Base-by-base conservation (phyloP, 2,329 filamentous ascomycete genomes). In the Talaromyces sp. region DNA sequence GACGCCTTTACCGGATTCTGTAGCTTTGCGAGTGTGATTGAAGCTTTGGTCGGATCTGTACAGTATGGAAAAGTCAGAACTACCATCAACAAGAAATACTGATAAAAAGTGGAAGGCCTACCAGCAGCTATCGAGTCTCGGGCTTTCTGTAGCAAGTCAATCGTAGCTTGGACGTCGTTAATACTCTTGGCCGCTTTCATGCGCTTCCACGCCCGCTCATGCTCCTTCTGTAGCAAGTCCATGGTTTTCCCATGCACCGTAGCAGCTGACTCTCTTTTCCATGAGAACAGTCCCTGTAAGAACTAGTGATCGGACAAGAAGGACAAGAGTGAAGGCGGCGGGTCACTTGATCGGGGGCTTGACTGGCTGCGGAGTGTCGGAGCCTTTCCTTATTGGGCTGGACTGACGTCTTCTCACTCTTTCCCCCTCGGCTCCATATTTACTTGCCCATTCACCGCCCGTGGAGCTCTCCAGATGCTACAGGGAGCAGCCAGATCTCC, bases 1-100 rank as follows among this genome's bases (percentile, higher is more conserved):
- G 89, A 88, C 60, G 89, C 83, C 73, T 93, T 95, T 64, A 97
- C 83, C 0, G 93, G 91, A 68, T 90, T 93, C 75, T 97, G 93
- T 19, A 97, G 85, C 74, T 90, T 93, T 35, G 91, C 90, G 71
- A 98, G 85, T 31, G 88, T 90, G 66, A 93, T 82, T 48, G 88
- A 87, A 16, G 91, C 88, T 45, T 86, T 86, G 68, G 88, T 87
- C 27, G 90, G 87, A 72, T 93, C 90, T 85, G 77, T 52, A 43
- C 14, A 48, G 56, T 22, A 43, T 39, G 22, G 22, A 6, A 39
- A n/a, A 35, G 22, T 57, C 11, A 27, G 41, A 33, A 13, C 33
- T 39, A 39, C 10, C 14, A 11, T 41, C 41, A 47, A 37, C 24
- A 10, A 67, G 9, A 11, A 58, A 41, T 37, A 58, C 52, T 50